Conservation (phyloP, 2,329 filamentous ascomycete genomes). For the Acarospora socialis region DNA sequence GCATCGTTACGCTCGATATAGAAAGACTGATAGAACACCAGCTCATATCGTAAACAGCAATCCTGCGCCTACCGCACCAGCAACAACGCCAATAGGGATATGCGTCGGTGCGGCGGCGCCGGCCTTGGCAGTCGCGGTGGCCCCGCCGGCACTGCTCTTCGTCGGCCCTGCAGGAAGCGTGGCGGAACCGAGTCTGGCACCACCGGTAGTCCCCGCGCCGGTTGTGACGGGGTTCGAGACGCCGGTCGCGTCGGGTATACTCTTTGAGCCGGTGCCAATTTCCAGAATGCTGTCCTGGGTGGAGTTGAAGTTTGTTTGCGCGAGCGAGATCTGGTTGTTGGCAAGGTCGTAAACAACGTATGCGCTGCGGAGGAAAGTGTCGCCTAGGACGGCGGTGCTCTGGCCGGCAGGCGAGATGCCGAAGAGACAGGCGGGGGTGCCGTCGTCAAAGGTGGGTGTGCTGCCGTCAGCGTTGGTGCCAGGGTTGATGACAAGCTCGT, state of each 20-base stretch:
- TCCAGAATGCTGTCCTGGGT: conserved; percentile 36
- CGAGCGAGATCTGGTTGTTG: conserved; percentile 46
- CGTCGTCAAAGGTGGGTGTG: conserved; percentile 20
- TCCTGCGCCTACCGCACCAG: too few relatives aligned
- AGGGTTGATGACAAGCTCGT: conserved; percentile 41
- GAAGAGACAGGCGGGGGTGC: conserved; percentile 27
- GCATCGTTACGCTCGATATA: too few relatives aligned
- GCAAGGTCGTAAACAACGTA: conserved; percentile 49
- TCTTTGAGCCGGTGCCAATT: conserved; percentile 34
- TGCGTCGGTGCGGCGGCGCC: too few relatives aligned
- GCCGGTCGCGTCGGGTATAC: conserved; percentile 39
- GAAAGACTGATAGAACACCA: too few relatives aligned
- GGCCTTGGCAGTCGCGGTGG: too few relatives aligned
- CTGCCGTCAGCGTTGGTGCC: conserved; percentile 26
- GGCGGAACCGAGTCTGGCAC: conserved; percentile 29
- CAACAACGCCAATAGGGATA: too few relatives aligned
- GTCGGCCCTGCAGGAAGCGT: too few relatives aligned
- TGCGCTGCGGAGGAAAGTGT: conserved; percentile 48
- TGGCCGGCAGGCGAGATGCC: conserved; percentile 38
- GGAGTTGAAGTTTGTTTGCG: conserved; percentile 47
- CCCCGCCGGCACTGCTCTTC: too few relatives aligned
- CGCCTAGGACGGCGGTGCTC: conserved; percentile 39
- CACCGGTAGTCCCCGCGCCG: conserved; percentile 27
- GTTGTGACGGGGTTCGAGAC: conserved; percentile 37
- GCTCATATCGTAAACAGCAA: too few relatives aligned